phyloP scores from a whole-genome alignment of 805 yeast genomes.

The Isabelozyma heimii region DNA sequence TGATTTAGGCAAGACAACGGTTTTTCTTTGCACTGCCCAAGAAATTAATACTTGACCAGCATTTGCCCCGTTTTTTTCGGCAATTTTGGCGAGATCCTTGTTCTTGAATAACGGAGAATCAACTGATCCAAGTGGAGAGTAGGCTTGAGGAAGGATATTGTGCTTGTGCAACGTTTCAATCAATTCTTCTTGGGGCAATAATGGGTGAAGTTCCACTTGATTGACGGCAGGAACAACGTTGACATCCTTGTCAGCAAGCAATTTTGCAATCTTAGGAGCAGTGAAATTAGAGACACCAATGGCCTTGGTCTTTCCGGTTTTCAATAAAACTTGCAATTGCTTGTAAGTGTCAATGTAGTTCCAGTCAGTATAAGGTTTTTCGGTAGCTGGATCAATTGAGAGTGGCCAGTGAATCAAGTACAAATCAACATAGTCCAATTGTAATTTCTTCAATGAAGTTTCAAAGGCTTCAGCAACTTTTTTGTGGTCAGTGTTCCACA shows the following conservation, averaged over 20 bases:
- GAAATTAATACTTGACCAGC: constrained; percentile 37
- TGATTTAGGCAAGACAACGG: constrained; percentile 40
- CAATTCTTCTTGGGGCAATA: constrained; percentile 58
- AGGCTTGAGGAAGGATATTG: constrained; percentile 22
- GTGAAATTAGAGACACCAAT: constrained; percentile 61
- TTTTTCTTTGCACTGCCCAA: constrained; percentile 39
- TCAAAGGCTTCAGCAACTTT: constrained; percentile 51
- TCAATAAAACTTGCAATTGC: constrained; percentile 30
- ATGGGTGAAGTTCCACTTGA: constrained; percentile 45
- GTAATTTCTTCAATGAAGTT: constrained; percentile 56
- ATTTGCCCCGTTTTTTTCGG: constrained; percentile 27
- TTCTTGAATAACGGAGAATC: constrained; percentile 36
- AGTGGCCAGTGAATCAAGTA: constrained; percentile 78
- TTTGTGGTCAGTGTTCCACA: constrained; percentile 53
- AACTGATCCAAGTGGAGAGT: constrained; percentile 33
- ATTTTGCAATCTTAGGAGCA: constrained; percentile 39
- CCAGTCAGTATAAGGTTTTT: constrained; percentile 16
- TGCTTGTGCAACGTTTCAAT: constrained; percentile 50
- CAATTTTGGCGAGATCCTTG: constrained; percentile 21
- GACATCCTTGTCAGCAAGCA: constrained; percentile 38
- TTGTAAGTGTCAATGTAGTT: constrained; percentile 42
- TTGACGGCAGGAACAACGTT: constrained; percentile 47
- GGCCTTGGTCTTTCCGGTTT: constrained; percentile 36
- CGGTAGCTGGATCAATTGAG: constrained; percentile 7
- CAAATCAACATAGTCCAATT: constrained; percentile 71